These are phyloP conservation scores for Casuarina equisetifolia DNA, from an alignment of 306 rosid genomes.

Conservation along the genomic window DNA sequence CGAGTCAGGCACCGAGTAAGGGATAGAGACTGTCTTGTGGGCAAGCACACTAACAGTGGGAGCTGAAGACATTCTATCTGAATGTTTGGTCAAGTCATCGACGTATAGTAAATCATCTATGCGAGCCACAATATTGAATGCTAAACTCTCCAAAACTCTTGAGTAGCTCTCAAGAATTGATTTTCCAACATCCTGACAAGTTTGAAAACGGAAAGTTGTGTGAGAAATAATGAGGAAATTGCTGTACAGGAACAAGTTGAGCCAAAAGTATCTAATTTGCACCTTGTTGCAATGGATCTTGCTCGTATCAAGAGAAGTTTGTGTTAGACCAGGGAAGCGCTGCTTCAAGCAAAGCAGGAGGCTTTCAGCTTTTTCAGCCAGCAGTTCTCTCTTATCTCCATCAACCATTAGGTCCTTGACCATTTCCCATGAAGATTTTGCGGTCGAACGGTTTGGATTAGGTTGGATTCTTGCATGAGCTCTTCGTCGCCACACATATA, in stretches of 20 bases:
- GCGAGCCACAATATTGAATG: constrained; percentile 82
- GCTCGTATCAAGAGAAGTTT: constrained; percentile 84
- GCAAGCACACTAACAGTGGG: constrained; percentile 55
- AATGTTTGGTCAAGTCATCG: constrained; percentile 76
- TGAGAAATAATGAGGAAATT: background rate
- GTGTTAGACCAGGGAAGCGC: constrained; percentile 83
- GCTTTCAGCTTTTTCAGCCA: constrained; percentile 85
- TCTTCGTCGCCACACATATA: constrained; percentile 83
- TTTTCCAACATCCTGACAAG: constrained; percentile 89
- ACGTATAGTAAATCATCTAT: constrained; percentile 83
- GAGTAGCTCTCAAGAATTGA: constrained; percentile 93
- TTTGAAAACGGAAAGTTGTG: background rate
- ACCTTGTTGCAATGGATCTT: constrained; percentile 94
- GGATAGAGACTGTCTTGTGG: constrained; percentile 50
- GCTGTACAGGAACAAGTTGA: background rate
- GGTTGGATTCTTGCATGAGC: constrained; percentile 54
- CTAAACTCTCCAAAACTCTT: constrained; percentile 90
- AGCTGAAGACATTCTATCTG: constrained; percentile 60
- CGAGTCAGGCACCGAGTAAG: constrained; percentile 63
- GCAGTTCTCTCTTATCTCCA: constrained; percentile 81
- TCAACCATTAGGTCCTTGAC: constrained; percentile 86
- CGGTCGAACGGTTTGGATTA: constrained; percentile 59
- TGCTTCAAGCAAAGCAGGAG: constrained; percentile 73
- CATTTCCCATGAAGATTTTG: constrained; percentile 93
- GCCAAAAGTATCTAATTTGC: background rate